Conservation (phyloP, 768 basidiomycete species). For the Termitomyces sp. region DNA sequence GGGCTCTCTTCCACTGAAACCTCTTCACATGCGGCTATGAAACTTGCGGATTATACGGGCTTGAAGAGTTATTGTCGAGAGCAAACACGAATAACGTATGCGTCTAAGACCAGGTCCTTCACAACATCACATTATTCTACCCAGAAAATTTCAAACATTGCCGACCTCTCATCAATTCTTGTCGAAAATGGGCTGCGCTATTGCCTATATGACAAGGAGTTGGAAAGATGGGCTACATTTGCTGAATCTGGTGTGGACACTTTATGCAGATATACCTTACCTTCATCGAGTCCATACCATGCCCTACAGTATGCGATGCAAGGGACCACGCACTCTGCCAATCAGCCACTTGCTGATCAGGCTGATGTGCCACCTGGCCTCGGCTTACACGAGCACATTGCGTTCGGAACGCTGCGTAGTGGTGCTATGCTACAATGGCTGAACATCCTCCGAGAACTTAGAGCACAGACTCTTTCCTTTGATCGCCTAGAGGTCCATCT, state of each 20-base stretch:
- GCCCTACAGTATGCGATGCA: constrained; percentile 29
- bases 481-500: neutral
- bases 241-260: constrained; percentile 7
- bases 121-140: constrained; percentile 24
- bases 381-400: neutral
- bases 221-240: constrained; percentile 14
- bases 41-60: neutral
- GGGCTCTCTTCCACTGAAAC: neutral
- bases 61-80: neutral
- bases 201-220: constrained; percentile 21
- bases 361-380: neutral
- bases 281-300: constrained; percentile 21
- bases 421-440: neutral
- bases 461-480: neutral
- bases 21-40: neutral
- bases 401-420: neutral
- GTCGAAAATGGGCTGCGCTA: constrained; percentile 25
- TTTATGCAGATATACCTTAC: constrained; percentile 27
- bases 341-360: constrained; percentile 26
- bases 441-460: neutral
- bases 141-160: constrained; percentile 11
- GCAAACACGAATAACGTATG: neutral
- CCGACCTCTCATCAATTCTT: constrained; percentile 14
- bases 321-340: constrained; percentile 33
- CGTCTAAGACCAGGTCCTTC: neutral